Percentiles rank a stretch among this genome's conserved stretches.
Conservation (phyloP, 305 asterid genomes). For the Ilex paraguariensis region DNA sequence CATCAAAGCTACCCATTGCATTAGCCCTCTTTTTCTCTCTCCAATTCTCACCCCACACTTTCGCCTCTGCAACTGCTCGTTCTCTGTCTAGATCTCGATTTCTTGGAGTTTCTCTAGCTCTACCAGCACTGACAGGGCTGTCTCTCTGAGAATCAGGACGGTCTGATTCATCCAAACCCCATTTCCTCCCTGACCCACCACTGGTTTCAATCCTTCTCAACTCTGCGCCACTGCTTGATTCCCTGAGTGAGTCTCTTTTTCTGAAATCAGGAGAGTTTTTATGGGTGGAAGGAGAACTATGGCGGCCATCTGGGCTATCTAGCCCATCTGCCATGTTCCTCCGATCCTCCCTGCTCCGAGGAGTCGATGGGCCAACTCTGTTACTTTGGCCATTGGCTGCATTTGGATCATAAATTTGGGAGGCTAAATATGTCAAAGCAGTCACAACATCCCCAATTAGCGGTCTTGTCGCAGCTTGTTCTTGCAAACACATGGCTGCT, state of each 20-base stretch:
- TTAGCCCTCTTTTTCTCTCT: constrained; percentile 60
- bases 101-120: constrained; percentile 52
- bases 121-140: constrained; percentile 69
- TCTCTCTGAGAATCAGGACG: constrained; percentile 46
- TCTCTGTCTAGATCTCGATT: constrained; percentile 77
- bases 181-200: constrained; percentile 60
- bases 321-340: constrained; percentile 39
- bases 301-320: constrained; percentile 43
- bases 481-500: constrained; percentile 99
- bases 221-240: constrained; percentile 40
- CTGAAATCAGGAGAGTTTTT: constrained; percentile 71
- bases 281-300: constrained; percentile 56
- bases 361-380: constrained; percentile 52
- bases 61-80: constrained; percentile 88
- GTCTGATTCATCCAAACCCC: constrained; percentile 65
- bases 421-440: constrained; percentile 74
- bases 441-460: constrained; percentile 85
- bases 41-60: constrained; percentile 95
- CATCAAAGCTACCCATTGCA: constrained; percentile 55
- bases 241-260: constrained; percentile 46
- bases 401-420: constrained; percentile 77
- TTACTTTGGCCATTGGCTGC: constrained; percentile 37
- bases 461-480: constrained; percentile 88
- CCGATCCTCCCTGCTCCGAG: constrained; percentile 49
- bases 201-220: constrained; percentile 54